Evolutionary conservation across 805 yeast species (phyloP), one percentile per base, ranked within the genome.

Genomic region (Pichia membranifaciens): DNA sequence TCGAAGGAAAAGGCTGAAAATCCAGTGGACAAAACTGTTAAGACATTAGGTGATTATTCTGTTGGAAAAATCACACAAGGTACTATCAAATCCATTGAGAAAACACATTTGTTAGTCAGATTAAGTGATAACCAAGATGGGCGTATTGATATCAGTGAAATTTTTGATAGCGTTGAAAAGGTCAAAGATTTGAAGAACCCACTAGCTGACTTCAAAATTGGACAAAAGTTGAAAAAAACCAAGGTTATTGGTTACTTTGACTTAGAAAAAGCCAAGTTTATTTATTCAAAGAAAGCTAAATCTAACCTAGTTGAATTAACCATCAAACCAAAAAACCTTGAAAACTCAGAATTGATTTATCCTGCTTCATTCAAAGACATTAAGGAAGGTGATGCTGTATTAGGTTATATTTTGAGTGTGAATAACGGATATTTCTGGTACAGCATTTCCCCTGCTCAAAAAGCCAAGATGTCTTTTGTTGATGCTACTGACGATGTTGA

Each of bases 121-220:
- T 69, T 89, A 40, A 89, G 93, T 45, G 93, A 84, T 50, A 82
- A 84, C 59, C 70, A 81, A 51, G 84, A 78, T 57, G 97, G 95
- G 34, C 78, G 95, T 61, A 67, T 90, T 49, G 95, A 87, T 56
- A 71, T 83, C 16, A 76, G 89, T 16, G 85, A 88, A 64, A 68
- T 84, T 35, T 84, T 77, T 64, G 80, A 78, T 45, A 54, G 63
- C 0, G 64, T 69, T 50, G 64, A 68, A 2, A 82, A 78, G 25
- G 83, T 89, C 41, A 66, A 71, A 45, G 80, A 87, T 58, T 62
- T 64, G 18, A 72, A 69, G 50, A 69, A 73, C 38, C 95, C 95
- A 29, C 70, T 87, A 38, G 59, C 74, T 1, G 66, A 69, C 35
- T 86, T 82, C 69, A 69, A 75, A 45, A 72, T 69, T 45, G 91